Evolutionary conservation across 371 early-diverging fungal genomes (phyloP).

Genomic region (Apophysomyces elegans): DNA sequence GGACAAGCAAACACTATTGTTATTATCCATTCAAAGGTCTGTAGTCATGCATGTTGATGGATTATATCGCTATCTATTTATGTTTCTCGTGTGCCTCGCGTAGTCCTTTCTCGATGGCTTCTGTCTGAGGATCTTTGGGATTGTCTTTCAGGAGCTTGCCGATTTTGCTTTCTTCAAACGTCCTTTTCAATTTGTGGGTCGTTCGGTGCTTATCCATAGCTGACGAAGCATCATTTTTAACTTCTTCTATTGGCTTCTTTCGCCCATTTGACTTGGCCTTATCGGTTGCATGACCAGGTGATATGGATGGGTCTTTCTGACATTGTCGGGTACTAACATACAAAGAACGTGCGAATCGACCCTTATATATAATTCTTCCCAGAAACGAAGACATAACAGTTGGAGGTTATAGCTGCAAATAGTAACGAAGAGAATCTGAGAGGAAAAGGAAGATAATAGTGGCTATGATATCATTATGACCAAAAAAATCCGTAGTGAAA

Average conservation of each 20-base stretch:
- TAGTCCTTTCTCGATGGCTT: not conserved
- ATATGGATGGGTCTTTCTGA: not conserved
- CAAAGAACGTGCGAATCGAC: not conserved
- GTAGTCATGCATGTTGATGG: no score
- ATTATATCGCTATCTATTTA: not conserved
- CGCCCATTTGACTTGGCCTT: not conserved
- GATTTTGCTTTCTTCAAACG: not conserved
- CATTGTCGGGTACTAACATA: not conserved
- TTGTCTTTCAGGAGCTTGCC: not conserved
- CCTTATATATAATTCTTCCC: not conserved
- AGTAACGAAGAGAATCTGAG: no score
- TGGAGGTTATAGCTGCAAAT: not conserved
- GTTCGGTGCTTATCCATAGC: not conserved
- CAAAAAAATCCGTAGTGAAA: no score
- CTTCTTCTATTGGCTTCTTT: not conserved
- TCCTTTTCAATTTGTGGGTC: not conserved
- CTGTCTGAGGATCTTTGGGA: slow-evolving; percentile 3
- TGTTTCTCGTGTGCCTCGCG: not conserved
- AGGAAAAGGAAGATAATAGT: no score
- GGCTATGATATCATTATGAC: no score
- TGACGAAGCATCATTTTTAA: not conserved
- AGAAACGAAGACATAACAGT: not conserved
- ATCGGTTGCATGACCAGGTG: not conserved
- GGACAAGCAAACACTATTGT: no score
- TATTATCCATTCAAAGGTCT: no score